Base-by-base conservation (phyloP, 495 filamentous ascomycete species). In the Margaritispora aquatica region DNA sequence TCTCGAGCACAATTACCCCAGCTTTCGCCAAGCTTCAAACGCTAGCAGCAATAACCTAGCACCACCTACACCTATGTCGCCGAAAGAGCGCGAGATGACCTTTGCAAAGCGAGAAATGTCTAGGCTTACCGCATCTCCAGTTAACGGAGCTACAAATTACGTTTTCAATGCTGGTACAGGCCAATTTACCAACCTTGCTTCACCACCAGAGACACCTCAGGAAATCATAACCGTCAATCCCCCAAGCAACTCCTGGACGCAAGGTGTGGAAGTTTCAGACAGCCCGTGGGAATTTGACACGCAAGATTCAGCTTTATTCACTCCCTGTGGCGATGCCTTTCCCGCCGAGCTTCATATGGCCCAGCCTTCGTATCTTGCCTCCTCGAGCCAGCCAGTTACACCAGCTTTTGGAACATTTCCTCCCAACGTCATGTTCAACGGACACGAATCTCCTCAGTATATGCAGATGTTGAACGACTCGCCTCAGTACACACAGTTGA, bases 201-300 rank as follows among this genome's bases (percentile, higher is more conserved):
- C 66, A 10, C 66, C 66, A 48, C 66, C 66, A 26, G 66, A 66
- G 53, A 69, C 66, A 29, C 66, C 66, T 15, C 65, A 67, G 29
- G 57, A 51, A 38, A 58, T 54, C 2, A 15, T 67, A 17, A 48
- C 20, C 9, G 5, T 58, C 7, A 38, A 59, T 7, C 23, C 53
- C 10, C 49, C 59, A 17, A 13, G 3, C 15, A 63, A 51, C 56
- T 51, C 34, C 0, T 63, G 60, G 59, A 19, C 27, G 2, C 41
- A 50, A 5, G 54, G 5, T 24, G 26, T 52, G 2, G 63, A 65
- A 8, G 54, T 54, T 27, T 27, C 49, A 0, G 58, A 66, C 15
- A 63, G 54, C 48, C 58, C 54, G 44, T 66, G 63, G 64, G 38
- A 47, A 11, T 69, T 53, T 26, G 64, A 69, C 17, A 58, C 59